Conservation (phyloP, 2,329 filamentous ascomycete species). For the Aspergillus novoparasiticus region DNA sequence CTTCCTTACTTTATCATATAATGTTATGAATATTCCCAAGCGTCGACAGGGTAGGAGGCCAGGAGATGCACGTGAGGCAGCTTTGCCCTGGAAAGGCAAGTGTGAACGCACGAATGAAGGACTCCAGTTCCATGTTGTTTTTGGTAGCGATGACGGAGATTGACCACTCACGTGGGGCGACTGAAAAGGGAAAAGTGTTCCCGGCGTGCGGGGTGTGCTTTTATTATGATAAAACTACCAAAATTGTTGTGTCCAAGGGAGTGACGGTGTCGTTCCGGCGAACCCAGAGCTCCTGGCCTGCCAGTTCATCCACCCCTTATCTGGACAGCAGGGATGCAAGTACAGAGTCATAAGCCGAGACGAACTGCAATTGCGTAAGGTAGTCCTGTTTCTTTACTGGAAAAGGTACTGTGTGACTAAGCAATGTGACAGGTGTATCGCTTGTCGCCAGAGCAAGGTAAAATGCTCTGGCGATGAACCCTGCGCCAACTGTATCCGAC, state of each 20-base stretch:
- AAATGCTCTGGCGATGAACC: slow-evolving; percentile 45
- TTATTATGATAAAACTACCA: background rate
- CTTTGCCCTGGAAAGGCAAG: background rate
- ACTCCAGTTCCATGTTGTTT: background rate
- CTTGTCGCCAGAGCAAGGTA: slow-evolving; percentile 47
- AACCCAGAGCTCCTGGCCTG: background rate
- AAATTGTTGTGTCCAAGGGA: background rate
- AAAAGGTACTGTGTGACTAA: background rate
- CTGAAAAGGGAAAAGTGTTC: background rate
- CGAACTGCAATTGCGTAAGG: background rate
- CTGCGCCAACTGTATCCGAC: slow-evolving; percentile 32
- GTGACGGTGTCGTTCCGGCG: background rate
- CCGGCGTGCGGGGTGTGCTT: background rate
- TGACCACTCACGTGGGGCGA: background rate
- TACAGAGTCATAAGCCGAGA: background rate
- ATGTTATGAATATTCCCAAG: no score
- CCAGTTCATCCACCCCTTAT: background rate
- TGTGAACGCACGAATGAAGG: no score
- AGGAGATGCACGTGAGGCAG: background rate
- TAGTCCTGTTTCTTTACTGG: background rate
- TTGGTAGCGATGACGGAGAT: background rate
- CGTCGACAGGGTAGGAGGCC: no score
- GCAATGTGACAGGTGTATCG: slow-evolving; percentile 18
- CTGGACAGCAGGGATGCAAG: background rate
- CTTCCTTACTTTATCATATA: no score